Conservation (phyloP, 352 stramenopile species). For the Pseudoperonospora humuli region DNA sequence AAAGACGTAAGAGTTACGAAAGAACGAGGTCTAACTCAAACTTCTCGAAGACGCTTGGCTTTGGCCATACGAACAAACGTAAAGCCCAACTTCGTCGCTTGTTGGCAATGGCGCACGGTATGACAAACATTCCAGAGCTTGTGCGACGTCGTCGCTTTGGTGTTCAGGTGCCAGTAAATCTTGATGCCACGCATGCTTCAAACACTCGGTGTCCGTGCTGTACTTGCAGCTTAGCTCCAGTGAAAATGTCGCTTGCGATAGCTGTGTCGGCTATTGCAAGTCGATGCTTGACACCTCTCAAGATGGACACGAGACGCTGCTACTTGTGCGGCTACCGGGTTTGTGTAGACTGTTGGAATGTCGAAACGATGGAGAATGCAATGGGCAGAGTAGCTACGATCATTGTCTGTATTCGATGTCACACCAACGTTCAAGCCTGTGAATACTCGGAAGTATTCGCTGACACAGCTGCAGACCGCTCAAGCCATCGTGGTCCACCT, state of each 20-base stretch:
- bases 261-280: conserved; percentile 14
- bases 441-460: conserved; percentile 23
- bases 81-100: conserved; percentile 22
- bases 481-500: conserved; percentile 6
- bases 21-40: too few species aligned
- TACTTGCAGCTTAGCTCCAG: conserved; percentile 16
- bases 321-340: conserved; percentile 24
- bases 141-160: conserved; percentile 19
- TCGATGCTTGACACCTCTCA: conserved; percentile 2
- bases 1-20: too few species aligned
- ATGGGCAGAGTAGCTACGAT: conserved; percentile 13
- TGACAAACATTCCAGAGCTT: conserved; percentile 18
- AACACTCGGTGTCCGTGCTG: conserved; percentile 22
- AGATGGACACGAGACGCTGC: conserved; percentile 17
- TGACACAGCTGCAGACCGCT: neutral
- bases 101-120: conserved; percentile 8
- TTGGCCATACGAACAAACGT: conserved; percentile 1
- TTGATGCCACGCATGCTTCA: conserved; percentile 4
- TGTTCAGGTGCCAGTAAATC: conserved; percentile 11
- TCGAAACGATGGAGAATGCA: conserved; percentile 19
- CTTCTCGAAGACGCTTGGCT: conserved; percentile 11
- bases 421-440: conserved; percentile 14
- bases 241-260: conserved; percentile 16
- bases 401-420: conserved; percentile 17
- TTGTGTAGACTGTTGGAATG: conserved; percentile 16